Base-by-base conservation (phyloP, 2,329 filamentous ascomycete genomes). In the Trichophyton simii region DNA sequence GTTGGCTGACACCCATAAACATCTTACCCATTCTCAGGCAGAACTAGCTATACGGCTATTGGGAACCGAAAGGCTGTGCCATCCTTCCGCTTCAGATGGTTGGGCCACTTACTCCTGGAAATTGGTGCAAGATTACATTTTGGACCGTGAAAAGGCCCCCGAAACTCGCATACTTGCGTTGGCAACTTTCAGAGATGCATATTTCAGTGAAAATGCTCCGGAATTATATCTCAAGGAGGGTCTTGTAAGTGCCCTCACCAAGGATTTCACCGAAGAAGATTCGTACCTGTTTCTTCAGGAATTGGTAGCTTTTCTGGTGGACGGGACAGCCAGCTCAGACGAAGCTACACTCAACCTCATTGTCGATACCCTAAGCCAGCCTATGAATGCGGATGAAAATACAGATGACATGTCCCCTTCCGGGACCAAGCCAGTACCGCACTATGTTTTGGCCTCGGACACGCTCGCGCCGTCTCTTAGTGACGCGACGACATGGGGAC, bases 401-500 rank as follows among this genome's bases (percentile, higher is more conserved):
- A 70, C 66, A 61, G 70, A 72, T 31, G 70, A 71, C 42, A 50
- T 62, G 20, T 65, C 66, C 15, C 67, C 80, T 61, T 79, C 82
- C 58, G 73, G 76, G 18, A 77, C 70, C 38, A 62, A 72, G 13
- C 63, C 67, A 20, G 66, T 67, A 52, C 68, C 70, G 13, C 72
- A 71, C 18, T 71, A 70, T 13, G 69, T 66, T 28, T 71, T 72
- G 8, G 68, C 67, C 18, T 66, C 68, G 9, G 71, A 67, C 63
- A 65, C 71, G 5, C 57, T 70, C 36, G 70, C 72, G 58, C 65
- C 68, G 22, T 74, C 71, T 38, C 63, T 75, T 59, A 72, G 71
- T 25, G 89, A 90, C 66, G 83, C 91, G 48, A 85, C 89, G 54
- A 82, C 86, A 0, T 83, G 80, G 61, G 87, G 86, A 1, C 84